Percentiles rank a stretch among this genome's conserved stretches.
Evolutionary conservation across 2,329 filamentous ascomycete genomes (phyloP).

Genomic region (Aspergillus japonicus): DNA sequence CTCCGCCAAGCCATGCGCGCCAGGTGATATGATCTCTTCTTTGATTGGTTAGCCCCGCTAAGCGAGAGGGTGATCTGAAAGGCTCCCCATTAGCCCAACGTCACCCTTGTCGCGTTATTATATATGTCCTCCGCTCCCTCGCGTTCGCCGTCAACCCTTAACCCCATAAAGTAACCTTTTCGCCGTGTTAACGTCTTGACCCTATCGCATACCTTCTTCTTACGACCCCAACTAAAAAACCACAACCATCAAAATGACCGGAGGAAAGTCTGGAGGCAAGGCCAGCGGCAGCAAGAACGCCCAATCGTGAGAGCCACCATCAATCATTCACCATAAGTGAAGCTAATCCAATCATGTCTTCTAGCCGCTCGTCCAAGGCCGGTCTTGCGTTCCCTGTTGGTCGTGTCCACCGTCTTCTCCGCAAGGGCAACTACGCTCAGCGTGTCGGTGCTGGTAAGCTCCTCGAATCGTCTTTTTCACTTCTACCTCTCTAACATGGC

Average conservation of each 20-base stretch:
- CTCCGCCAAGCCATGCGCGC: slow-evolving; percentile 17
- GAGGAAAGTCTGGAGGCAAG: slow-evolving; percentile 99
- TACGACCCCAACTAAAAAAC: slow-evolving; percentile 16
- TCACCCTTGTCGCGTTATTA: slow-evolving; percentile 45
- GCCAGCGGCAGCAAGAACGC: slow-evolving; percentile 98
- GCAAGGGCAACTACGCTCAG: slow-evolving; percentile 99
- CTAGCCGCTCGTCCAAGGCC: slow-evolving; percentile 95
- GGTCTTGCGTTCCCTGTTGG: slow-evolving; percentile 98
- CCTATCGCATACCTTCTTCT: not conserved
- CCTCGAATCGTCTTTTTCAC: not conserved
- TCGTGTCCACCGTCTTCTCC: slow-evolving; percentile 97
- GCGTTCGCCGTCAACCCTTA: slow-evolving; percentile 32
- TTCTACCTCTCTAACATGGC: not conserved
- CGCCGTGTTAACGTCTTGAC: slow-evolving; percentile 2
- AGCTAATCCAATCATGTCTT: slow-evolving; percentile 40
- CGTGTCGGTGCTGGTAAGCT: slow-evolving; percentile 88
- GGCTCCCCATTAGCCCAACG: slow-evolving; percentile 41
- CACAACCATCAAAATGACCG: slow-evolving; percentile 84
- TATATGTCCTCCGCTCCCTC: slow-evolving; percentile 41
- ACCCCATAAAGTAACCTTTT: slow-evolving; percentile 25
- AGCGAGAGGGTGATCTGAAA: slow-evolving; percentile 50
- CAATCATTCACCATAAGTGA: slow-evolving; percentile 12
- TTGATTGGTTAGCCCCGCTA: slow-evolving; percentile 44
- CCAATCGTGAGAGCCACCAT: slow-evolving; percentile 79
- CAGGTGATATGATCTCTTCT: slow-evolving; percentile 31